Evolutionary conservation across 1,284 basidiomycete genomes (phyloP).

Genomic region (Ustilago tritici): DNA sequence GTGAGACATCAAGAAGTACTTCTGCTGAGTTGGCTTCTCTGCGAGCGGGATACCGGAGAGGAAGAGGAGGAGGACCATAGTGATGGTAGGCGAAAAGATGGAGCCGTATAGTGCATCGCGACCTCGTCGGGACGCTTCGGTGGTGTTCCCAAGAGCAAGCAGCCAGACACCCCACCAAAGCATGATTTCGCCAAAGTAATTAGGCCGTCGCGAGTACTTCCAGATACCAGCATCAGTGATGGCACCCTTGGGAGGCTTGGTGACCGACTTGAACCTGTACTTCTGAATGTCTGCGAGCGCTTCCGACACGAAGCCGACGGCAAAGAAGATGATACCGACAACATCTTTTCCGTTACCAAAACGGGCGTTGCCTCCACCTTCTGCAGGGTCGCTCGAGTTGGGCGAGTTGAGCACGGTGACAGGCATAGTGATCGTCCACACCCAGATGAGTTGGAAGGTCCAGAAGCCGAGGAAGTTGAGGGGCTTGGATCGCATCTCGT

Average conservation of each 20-base stretch:
- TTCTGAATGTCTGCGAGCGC: constrained; percentile 78
- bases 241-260: constrained; percentile 54
- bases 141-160: constrained; percentile 39
- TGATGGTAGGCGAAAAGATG: constrained; percentile 65
- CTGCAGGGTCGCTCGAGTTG: constrained; percentile 40
- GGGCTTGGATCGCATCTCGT: constrained; percentile 65
- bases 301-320: constrained; percentile 76
- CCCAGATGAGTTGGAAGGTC: constrained; percentile 62
- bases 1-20: constrained; percentile 75
- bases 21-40: constrained; percentile 79
- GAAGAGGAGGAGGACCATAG: constrained; percentile 70
- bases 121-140: constrained; percentile 26
- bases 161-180: constrained; percentile 63
- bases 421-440: constrained; percentile 59
- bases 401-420: constrained; percentile 62
- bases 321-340: constrained; percentile 78
- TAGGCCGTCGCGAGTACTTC: constrained; percentile 73
- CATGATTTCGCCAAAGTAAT: constrained; percentile 80
- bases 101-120: constrained; percentile 54
- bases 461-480: constrained; percentile 53
- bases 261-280: constrained; percentile 58
- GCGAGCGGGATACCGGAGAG: constrained; percentile 78
- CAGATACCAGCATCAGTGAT: constrained; percentile 59
- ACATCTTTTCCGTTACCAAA: constrained; percentile 74
- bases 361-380: constrained; percentile 41